Evolutionary conservation across 2,329 filamentous ascomycete genomes (phyloP), one percentile per base, ranked within the genome.

Genomic region (Septoria petroselini): DNA sequence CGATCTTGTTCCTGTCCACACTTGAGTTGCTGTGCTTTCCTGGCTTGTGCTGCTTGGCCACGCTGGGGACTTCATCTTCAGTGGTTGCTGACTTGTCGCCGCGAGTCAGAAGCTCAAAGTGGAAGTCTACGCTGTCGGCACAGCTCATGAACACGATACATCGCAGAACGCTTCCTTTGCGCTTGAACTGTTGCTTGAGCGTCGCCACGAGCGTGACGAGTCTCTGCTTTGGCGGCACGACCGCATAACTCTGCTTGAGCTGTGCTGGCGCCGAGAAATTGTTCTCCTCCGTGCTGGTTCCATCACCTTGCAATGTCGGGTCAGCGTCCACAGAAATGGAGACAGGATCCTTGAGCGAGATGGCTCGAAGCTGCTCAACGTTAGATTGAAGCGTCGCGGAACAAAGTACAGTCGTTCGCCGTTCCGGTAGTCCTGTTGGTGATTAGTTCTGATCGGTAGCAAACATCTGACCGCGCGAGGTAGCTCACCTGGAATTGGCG

Each of bases 321-420:
- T 70, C 68, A 2, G 75, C 72, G 54, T 85, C 80, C 0, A 86
- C 84, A 45, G 88, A 85, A 60, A 98, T 85, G 65, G 95, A 89
- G 1, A 89, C 80, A 0, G 93, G 91, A 62, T 97, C 89, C 61
- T 94, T 91, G 67, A 98, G 75, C 74, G 90, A 95, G 71, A 97
- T 95, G 65, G 96, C 90, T 34, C 91, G 91, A 4, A 98, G 75
- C 60, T 86, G 86, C 67, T 97, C 91, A 1, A 97, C 93, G 61
- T 91, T 93, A 83, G 95, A 91, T 73, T 96, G 96, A 84, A 98
- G 87, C 0, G 93, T 98, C 2, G 93, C 93, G 3, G 93, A 98
- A 69, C 93, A 98, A 2, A 98, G 79, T 3, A 98, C 79, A 0
- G 93, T 97, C 1, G 88, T 85, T 48, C 91, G 81, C 57, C 90